Evolutionary conservation across 768 basidiomycete species (phyloP), one percentile per base, ranked within the genome.

Genomic region (Boletus reticuloceps): DNA sequence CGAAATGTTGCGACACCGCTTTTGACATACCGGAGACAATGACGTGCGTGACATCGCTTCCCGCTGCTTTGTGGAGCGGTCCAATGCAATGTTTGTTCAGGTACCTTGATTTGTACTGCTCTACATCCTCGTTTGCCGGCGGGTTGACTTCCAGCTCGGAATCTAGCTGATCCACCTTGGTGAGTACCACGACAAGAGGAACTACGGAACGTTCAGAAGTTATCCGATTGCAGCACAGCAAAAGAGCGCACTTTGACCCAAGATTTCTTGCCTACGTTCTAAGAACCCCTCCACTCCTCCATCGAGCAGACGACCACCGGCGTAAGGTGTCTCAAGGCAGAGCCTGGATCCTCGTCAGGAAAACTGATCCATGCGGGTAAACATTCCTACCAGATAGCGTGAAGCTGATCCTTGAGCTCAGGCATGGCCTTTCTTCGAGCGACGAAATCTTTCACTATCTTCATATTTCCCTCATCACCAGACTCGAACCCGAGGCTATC

Each of bases 111-210:
- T 14, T 58, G 31, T 8, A 17, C 11, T 29, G 6, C 1, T 45
- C 34, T 7, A 36, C 6, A 40, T n/a, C 22, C 48, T 54, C 46
- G 43, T 31, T 11, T 14, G 1, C 22, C 1, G 56, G 34, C 20
- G n/a, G 22, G n/a, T 59, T 39, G 16, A 60, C 7, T 10, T 51
- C 41, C 19, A 63, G 20, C 7, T 44, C 51, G 1, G 0, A 12
- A 27, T 48, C 45, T 5, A 62, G 50, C 11, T 59, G 22, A 36
- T 62, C 61, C 9, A 49, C 38, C 48, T 63, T 62, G 4, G 61
- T 62, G 38, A 62, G 61, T 1, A 62, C 61, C 22, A 59, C 50
- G 4, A 62, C 57, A 14, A 62, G 51, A 3, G 56, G 60, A 13
- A 58, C 43, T 63, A 10, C 2, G 10, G 14, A 29, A 13, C 14